phyloP scores from a whole-genome alignment of 352 stramenopile species.

The Albugo candida region DNA sequence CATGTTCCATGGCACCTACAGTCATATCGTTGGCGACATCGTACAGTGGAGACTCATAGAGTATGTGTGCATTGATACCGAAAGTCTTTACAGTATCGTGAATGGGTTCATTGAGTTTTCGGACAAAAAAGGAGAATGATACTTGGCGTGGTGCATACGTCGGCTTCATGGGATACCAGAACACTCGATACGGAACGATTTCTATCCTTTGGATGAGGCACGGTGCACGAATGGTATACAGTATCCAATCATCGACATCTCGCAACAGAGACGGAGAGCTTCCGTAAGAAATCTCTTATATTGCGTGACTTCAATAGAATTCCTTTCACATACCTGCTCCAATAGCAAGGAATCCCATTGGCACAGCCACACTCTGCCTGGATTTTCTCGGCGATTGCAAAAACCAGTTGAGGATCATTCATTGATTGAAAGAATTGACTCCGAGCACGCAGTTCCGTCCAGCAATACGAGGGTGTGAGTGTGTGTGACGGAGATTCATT shows the following conservation, averaged over 20 bases:
- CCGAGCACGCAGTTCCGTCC: conserved; percentile 21
- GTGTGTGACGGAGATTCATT: conserved; percentile 24
- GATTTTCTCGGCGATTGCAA: conserved; percentile 15
- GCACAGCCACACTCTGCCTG: conserved; percentile 56
- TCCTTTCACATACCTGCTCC: conserved; percentile 35
- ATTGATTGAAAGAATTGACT: neutral
- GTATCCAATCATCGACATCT: conserved; percentile 38
- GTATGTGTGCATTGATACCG: neutral
- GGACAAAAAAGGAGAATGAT: conserved; percentile 38
- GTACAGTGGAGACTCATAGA: conserved; percentile 37
- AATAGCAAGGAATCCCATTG: conserved; percentile 42
- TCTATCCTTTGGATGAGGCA: conserved; percentile 27
- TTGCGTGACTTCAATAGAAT: neutral
- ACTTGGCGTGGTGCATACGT: conserved; percentile 39
- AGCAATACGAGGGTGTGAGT: conserved; percentile 42
- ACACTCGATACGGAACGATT: conserved; percentile 53
- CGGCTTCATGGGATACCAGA: conserved; percentile 49
- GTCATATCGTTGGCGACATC: conserved; percentile 33
- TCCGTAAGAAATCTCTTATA: conserved; percentile 1
- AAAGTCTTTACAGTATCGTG: neutral
- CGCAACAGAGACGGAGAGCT: conserved; percentile 40
- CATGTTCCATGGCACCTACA: neutral
- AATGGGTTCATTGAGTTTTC: conserved; percentile 3
- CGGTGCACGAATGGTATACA: conserved; percentile 25
- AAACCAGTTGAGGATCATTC: neutral